Evolutionary conservation across 768 basidiomycete genomes (phyloP).

Genomic region (Xerocomus brunneocitrinus): DNA sequence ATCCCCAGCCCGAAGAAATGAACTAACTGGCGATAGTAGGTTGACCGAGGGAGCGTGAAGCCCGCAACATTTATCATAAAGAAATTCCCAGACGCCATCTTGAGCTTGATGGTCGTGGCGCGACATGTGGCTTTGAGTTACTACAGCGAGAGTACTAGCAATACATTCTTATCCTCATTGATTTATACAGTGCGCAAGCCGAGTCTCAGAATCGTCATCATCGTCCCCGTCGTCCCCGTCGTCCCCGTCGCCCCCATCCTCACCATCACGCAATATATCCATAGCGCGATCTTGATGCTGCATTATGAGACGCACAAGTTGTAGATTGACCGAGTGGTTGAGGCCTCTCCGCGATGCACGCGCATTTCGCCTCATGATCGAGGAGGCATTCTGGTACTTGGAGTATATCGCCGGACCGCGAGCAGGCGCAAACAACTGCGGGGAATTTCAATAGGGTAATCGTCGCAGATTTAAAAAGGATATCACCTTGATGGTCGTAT

Average conservation of each 20-base stretch:
- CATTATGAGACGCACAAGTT: slow-evolving; percentile 29
- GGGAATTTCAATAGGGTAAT: background rate
- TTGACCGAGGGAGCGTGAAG: slow-evolving; percentile 18
- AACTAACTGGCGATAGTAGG: slow-evolving; percentile 21
- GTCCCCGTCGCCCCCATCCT: slow-evolving; percentile 15
- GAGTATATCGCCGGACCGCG: slow-evolving; percentile 48
- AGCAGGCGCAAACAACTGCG: slow-evolving; percentile 63
- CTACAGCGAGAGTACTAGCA: background rate
- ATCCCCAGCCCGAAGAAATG: slow-evolving; percentile 15
- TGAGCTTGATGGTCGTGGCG: slow-evolving; percentile 7
- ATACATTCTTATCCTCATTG: slow-evolving; percentile 17
- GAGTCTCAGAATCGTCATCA: slow-evolving; percentile 24
- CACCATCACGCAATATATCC: slow-evolving; percentile 21
- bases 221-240: slow-evolving; percentile 16
- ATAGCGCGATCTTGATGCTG: slow-evolving; percentile 27
- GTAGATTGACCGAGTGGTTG: slow-evolving; percentile 19
- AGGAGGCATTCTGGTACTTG: slow-evolving; percentile 44
- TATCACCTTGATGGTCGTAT: slow-evolving; percentile 74
- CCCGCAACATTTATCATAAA: slow-evolving; percentile 22
- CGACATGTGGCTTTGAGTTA: background rate
- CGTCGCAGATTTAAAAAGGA: background rate
- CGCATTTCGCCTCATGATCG: slow-evolving; percentile 55
- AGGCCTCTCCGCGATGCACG: slow-evolving; percentile 28
- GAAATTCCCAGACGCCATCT: slow-evolving; percentile 25
- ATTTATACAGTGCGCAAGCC: slow-evolving; percentile 25